Evolutionary conservation across 768 basidiomycete genomes (phyloP).

Genomic region (Epithele typhae): DNA sequence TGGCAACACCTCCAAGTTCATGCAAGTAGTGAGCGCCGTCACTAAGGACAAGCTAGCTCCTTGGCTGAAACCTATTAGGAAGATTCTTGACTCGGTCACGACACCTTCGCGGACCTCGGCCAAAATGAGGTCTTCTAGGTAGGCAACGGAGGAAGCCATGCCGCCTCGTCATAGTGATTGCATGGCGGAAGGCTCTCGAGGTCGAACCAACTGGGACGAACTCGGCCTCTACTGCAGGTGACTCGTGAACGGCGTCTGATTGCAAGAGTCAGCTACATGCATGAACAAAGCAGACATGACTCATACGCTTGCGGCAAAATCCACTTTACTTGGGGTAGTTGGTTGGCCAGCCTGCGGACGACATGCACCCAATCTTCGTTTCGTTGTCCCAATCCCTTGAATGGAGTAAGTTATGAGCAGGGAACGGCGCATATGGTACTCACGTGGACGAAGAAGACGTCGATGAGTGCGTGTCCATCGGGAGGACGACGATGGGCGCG

Average conservation of each 20-base stretch:
- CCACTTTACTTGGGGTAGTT: constrained; percentile 38
- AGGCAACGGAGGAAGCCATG: constrained; percentile 30
- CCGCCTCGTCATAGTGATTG: constrained; percentile 30
- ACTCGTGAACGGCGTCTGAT: constrained; percentile 28
- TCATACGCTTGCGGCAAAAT: constrained; percentile 40
- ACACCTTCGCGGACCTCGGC: constrained; percentile 33
- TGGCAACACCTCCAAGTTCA: constrained; percentile 39
- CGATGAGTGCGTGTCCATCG: constrained; percentile 14
- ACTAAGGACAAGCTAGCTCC: constrained; percentile 38
- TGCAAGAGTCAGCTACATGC: constrained; percentile 2
- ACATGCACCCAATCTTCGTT: constrained; percentile 33
- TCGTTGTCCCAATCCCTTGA: constrained; percentile 38
- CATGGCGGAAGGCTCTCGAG: constrained; percentile 34
- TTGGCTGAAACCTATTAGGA: constrained; percentile 42
- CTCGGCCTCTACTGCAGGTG: constrained; percentile 24
- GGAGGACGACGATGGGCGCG: constrained; percentile 11
- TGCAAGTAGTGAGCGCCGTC: constrained; percentile 37
- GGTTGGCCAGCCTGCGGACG: constrained; percentile 29
- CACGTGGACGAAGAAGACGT: constrained; percentile 29
- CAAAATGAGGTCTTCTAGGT: constrained; percentile 35
- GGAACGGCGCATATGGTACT: not conserved
- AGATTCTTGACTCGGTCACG: constrained; percentile 29
- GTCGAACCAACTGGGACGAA: constrained; percentile 41
- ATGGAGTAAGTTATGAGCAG: not conserved
- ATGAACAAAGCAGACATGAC: not conserved